Evolutionary conservation across 192 early-diverging fungal species (phyloP).

Genomic region (Entomortierella chlamydospora): DNA sequence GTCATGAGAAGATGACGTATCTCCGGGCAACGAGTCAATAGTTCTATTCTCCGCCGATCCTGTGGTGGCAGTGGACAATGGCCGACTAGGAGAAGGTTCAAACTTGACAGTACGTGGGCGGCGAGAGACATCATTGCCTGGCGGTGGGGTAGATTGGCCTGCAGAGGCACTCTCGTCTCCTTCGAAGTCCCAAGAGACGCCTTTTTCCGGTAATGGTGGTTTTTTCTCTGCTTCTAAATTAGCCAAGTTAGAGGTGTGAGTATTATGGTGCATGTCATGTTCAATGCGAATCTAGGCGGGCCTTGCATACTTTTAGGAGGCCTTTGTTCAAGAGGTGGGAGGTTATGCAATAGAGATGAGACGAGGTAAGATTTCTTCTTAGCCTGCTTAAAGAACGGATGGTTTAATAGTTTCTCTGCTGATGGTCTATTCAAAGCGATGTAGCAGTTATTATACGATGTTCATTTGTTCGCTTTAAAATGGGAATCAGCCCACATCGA

Average conservation of each 20-base stretch:
- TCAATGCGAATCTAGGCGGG: too few species aligned
- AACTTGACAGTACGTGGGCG: slow-evolving; percentile 37
- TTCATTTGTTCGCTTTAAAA: neutral
- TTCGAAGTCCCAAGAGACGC: slow-evolving; percentile 78
- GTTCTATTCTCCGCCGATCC: slow-evolving; percentile 20
- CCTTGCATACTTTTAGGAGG: slow-evolving; percentile 68
- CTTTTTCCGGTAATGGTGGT: slow-evolving; percentile 54
- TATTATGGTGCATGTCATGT: neutral
- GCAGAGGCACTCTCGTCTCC: slow-evolving; percentile 27
- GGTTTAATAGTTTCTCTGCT: slow-evolving; percentile 79
- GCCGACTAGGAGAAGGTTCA: slow-evolving; percentile 16
- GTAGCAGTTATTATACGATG: neutral
- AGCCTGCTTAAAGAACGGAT: slow-evolving; percentile 82
- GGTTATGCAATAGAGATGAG: slow-evolving; percentile 61
- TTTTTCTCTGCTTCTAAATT: slow-evolving; percentile 56
- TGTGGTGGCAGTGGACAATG: slow-evolving; percentile 14
- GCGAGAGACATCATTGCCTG: slow-evolving; percentile 1
- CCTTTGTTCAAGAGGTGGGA: slow-evolving; percentile 78
- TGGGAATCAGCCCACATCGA: neutral
- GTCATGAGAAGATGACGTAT: neutral
- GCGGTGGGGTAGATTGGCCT: too few species aligned
- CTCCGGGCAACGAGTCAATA: slow-evolving; percentile 5
- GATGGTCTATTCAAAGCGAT: slow-evolving; percentile 65
- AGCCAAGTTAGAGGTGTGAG: neutral
- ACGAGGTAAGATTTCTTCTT: slow-evolving; percentile 78